A percentile compares a stretch with the other conserved stretches of the same genome.
phyloP scores from a whole-genome alignment of 805 yeast genomes.

The Metschnikowia anglica region DNA sequence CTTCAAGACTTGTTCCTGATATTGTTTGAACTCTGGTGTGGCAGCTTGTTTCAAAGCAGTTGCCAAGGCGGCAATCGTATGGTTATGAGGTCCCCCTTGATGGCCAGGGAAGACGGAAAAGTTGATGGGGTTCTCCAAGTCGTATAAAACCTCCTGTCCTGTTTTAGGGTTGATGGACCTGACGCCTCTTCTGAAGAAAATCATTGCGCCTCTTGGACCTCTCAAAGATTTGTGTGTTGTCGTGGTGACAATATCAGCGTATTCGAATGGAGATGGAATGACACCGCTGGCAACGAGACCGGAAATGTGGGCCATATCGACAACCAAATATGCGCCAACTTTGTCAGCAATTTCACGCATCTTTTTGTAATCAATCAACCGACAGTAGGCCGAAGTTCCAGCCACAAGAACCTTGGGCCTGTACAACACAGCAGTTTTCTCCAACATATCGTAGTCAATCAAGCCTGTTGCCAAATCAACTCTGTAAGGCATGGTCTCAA shows the following conservation, averaged over 20 bases:
- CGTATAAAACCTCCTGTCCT: constrained; percentile 88
- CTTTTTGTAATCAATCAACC: constrained; percentile 93
- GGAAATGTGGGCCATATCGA: constrained; percentile 98
- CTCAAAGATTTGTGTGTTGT: constrained; percentile 98
- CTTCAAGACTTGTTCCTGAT: constrained; percentile 83
- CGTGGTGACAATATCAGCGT: constrained; percentile 96
- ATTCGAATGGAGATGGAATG: constrained; percentile 93
- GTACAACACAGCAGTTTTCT: constrained; percentile 83
- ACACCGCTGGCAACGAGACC: constrained; percentile 96
- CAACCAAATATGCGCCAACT: constrained; percentile 94
- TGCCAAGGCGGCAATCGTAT: constrained; percentile 96
- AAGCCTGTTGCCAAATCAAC: constrained; percentile 88
- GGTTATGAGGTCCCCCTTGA: constrained; percentile 99
- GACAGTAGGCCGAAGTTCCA: constrained; percentile 97
- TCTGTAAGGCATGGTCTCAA: constrained; percentile 98
- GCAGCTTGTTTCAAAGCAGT: constrained; percentile 94
- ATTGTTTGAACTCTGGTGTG: constrained; percentile 84
- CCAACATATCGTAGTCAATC: constrained; percentile 94
- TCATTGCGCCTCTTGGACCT: constrained; percentile 99
- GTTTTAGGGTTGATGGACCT: constrained; percentile 78
- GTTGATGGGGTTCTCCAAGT: constrained; percentile 91
- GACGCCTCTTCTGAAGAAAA: constrained; percentile 95
- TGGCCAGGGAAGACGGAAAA: constrained; percentile 99
- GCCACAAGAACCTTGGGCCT: constrained; percentile 97
- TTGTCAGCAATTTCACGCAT: constrained; percentile 95